Base-by-base conservation (phyloP, 257 asterid species). In the Plantago ovata region DNA sequence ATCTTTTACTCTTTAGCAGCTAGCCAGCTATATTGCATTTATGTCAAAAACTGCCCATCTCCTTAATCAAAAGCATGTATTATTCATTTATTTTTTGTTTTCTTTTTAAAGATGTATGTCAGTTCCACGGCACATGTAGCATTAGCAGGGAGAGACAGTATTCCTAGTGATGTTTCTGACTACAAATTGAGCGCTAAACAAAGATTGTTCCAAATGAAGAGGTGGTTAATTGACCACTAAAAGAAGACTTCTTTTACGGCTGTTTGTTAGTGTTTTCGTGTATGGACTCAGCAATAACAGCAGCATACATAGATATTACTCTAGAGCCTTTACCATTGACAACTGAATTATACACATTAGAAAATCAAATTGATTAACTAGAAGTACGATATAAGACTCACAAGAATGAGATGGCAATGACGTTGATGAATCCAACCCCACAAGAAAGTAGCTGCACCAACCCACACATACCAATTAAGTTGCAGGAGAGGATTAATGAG, bases 401-500 rank as follows among this genome's bases (percentile, higher is more conserved):
- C 95, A 39, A 92, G 91, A 72, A 92, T 92, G 49, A 73, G 77
- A 71, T 88, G 98, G 67, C 97, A 88, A 55, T 67, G 69, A 57
- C 10, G 52, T 71, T 85, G 98, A 75, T 88, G 96, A 68, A 84
- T 68, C 96, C 94, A 84, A 33, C 98, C 98, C 81, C 83, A 76
- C 40, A 66, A 72, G 64, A 80, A 88, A 40, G 79, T 41, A 60
- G 76, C 78, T 39, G 91, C 94, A 68, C 96, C 98, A 13, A 79
- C 24, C 98, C 96, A 92, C 28, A 66, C 70, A 69, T 80, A 72
- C 96, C 93, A 85, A 70, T 70, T 69, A 61, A 88, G 83, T 18
- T 71, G 83, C 68, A 77, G n/a, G 47, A 85, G 88, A 53, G 95
- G 93, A 55, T 16, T 61, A 53, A 85, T 59, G 54, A 62, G 68